These are phyloP conservation scores for Euphorbia celastroides DNA, from an alignment of 441 rosid species.

Conservation along the genomic window DNA sequence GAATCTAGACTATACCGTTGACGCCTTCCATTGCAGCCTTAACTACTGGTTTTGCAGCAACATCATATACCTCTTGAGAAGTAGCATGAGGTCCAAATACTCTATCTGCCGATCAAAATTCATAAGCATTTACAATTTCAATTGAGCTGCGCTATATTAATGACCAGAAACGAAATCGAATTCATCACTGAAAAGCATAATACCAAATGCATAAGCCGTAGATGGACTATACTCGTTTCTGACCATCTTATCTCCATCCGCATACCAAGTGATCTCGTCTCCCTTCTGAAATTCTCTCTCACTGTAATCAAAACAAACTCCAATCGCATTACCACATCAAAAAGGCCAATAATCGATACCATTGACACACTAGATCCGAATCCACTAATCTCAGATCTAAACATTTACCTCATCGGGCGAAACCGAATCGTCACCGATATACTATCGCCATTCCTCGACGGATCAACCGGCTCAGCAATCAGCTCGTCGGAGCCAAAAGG, in stretches of 20 bases:
- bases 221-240: slow-evolving; percentile 84
- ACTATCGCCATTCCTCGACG: slow-evolving; percentile 72
- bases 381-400: slow-evolving; percentile 53
- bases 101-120: slow-evolving; percentile 49
- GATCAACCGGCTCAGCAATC: slow-evolving; percentile 55
- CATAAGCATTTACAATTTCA: neutral
- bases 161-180: slow-evolving; percentile 3
- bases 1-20: slow-evolving; percentile 50
- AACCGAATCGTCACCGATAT: slow-evolving; percentile 98
- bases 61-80: slow-evolving; percentile 82
- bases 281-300: slow-evolving; percentile 94
- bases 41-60: slow-evolving; percentile 93
- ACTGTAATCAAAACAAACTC: slow-evolving; percentile 42
- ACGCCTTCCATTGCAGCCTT: slow-evolving; percentile 99
- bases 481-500: slow-evolving; percentile 63
- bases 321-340: slow-evolving; percentile 4
- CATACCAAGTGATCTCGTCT: slow-evolving; percentile 95
- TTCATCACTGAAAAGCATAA: slow-evolving; percentile 7
- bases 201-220: slow-evolving; percentile 90
- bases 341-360: slow-evolving; percentile 11
- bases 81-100: slow-evolving; percentile 82
- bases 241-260: slow-evolving; percentile 91
- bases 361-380: slow-evolving; percentile 43
- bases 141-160: neutral
- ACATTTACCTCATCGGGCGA: slow-evolving; percentile 78